Conservation (phyloP, 441 rosid species). For the Viola pubescens region DNA sequence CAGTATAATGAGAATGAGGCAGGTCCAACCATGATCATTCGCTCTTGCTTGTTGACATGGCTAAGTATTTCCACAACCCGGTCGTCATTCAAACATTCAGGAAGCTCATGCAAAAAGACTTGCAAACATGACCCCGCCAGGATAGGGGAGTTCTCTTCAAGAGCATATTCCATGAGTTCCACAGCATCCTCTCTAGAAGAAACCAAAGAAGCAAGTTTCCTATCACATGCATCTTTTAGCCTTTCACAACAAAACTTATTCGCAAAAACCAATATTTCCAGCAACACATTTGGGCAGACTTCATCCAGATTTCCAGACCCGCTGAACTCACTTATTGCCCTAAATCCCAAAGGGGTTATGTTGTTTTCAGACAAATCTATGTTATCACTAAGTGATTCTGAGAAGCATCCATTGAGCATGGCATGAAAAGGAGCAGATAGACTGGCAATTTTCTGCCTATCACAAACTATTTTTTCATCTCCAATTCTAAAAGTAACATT, state of each 20-base stretch:
- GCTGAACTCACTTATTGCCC: constrained; percentile 62
- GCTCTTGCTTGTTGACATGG: constrained; percentile 43
- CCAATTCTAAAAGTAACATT: constrained; percentile 63
- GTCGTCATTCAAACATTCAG: constrained; percentile 67
- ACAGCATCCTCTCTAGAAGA: constrained; percentile 69
- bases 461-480: constrained; percentile 69
- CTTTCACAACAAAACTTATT: constrained; percentile 86
- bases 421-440: constrained; percentile 87
- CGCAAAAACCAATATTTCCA: constrained; percentile 78
- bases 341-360: constrained; percentile 67
- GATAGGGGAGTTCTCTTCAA: constrained; percentile 66
- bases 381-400: constrained; percentile 64
- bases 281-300: constrained; percentile 49
- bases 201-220: constrained; percentile 64
- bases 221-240: constrained; percentile 82
- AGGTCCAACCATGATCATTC: constrained; percentile 62
- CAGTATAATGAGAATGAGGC: constrained; percentile 80
- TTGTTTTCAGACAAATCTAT: constrained; percentile 83
- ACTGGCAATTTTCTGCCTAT: constrained; percentile 64
- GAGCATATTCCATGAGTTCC: constrained; percentile 86
- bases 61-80: constrained; percentile 58
- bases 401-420: constrained; percentile 87
- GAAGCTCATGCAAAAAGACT: constrained; percentile 62
- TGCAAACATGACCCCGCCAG: constrained; percentile 88
- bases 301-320: constrained; percentile 43